Evolutionary conservation across 2,329 filamentous ascomycete species (phyloP).

Genomic region (Apiospora aurea): DNA sequence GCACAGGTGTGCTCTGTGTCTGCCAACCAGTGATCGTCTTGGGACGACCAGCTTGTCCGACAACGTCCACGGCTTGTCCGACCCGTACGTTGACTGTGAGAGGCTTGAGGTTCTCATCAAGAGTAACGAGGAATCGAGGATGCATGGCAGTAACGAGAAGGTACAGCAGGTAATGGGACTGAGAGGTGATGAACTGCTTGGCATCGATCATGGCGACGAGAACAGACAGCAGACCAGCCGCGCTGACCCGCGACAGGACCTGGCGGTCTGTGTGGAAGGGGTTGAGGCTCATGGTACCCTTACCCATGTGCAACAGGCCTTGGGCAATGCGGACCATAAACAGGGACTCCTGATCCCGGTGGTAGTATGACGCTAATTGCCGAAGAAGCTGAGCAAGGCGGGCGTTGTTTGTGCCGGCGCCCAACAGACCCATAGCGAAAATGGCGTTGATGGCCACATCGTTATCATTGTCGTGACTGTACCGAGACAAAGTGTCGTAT

Average conservation of each 20-base stretch:
- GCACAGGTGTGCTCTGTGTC: slow-evolving; percentile 97
- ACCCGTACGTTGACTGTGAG: slow-evolving; percentile 96
- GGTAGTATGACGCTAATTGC: slow-evolving; percentile 97
- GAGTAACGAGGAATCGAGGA: slow-evolving; percentile 92
- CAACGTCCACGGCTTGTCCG: slow-evolving; percentile 96
- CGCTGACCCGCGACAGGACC: slow-evolving; percentile 89
- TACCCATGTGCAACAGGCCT: slow-evolving; percentile 98
- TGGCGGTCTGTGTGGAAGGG: slow-evolving; percentile 99
- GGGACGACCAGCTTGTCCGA: slow-evolving; percentile 93
- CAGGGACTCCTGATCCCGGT: slow-evolving; percentile 91
- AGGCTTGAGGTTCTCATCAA: slow-evolving; percentile 93
- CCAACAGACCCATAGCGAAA: slow-evolving; percentile 97
- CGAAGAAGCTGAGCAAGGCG: slow-evolving; percentile 91
- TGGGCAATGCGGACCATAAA: slow-evolving; percentile 99
- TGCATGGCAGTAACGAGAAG: slow-evolving; percentile 97
- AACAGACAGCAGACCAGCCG: slow-evolving; percentile 87
- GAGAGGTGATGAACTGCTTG: slow-evolving; percentile 77
- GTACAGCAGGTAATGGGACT: slow-evolving; percentile 92
- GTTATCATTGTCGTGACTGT: slow-evolving; percentile 98
- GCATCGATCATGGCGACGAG: slow-evolving; percentile 94
- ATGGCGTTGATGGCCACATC: slow-evolving; percentile 99
- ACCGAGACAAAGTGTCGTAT: slow-evolving; percentile 95
- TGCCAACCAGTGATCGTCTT: slow-evolving; percentile 99
- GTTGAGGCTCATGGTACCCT: slow-evolving; percentile 93
- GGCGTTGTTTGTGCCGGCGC: slow-evolving; percentile 97